Percentiles rank a stretch among this genome's conserved stretches.
phyloP scores from a whole-genome alignment of 116 monocot genomes.

The Papilionanthe hybrid region DNA sequence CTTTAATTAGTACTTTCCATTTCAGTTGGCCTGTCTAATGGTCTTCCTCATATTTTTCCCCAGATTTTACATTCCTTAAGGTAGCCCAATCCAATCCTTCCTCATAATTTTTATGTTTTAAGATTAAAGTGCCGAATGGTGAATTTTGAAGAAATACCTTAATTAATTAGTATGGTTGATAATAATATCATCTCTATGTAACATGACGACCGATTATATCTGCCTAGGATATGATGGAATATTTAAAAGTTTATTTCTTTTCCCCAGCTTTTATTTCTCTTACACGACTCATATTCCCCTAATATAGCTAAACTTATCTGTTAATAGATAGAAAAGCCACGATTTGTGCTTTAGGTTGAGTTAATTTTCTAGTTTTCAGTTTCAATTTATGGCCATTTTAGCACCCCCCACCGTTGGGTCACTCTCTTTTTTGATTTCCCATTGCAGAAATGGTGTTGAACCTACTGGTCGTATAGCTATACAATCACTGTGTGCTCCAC shows the following conservation, averaged over 20 bases:
- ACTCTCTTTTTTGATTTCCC: neutral
- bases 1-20: neutral
- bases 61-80: neutral
- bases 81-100: neutral
- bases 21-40: neutral
- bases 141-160: neutral
- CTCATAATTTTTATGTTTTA: neutral
- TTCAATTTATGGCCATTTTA: neutral
- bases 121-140: neutral
- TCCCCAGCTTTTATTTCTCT: no score
- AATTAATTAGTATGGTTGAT: neutral
- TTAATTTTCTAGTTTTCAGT: neutral
- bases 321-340: neutral
- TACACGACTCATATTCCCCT: no score
- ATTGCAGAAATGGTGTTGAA: constrained; percentile 27
- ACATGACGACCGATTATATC: no score
- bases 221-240: no score
- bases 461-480: constrained; percentile 77
- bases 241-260: no score
- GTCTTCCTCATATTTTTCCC: neutral
- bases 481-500: constrained; percentile 90
- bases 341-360: neutral
- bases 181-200: neutral
- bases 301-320: no score
- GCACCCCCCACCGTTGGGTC: neutral